Percentiles rank a stretch among this genome's conserved stretches.
Evolutionary conservation across 352 stramenopile genomes (phyloP).

Genomic region (Aphanomyces stellatus): DNA sequence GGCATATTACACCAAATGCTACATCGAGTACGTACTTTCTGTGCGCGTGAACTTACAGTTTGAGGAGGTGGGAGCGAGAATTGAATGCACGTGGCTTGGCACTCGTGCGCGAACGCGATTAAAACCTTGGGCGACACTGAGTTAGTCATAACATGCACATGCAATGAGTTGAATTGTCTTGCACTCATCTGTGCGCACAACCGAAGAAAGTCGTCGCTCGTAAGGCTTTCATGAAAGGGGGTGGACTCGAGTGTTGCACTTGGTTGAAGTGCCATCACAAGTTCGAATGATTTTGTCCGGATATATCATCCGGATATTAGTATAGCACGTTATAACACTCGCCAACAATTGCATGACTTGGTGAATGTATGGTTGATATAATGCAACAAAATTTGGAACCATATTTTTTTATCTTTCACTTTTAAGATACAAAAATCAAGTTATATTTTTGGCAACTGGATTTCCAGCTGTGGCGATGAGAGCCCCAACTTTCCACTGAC

Average conservation of each 20-base stretch:
- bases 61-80: conserved; percentile 52
- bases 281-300: too few relatives aligned
- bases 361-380: conserved; percentile 3
- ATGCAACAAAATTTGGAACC: neutral
- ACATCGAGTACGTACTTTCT: conserved; percentile 47
- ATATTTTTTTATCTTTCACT: neutral
- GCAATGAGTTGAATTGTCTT: too few relatives aligned
- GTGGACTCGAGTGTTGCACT: too few relatives aligned
- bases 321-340: too few relatives aligned
- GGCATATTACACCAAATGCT: conserved; percentile 69
- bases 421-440: neutral
- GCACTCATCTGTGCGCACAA: too few relatives aligned
- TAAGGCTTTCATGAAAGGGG: too few relatives aligned
- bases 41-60: neutral
- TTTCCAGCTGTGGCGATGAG: neutral
- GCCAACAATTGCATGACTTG: too few relatives aligned
- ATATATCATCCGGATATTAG: too few relatives aligned
- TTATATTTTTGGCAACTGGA: too few relatives aligned
- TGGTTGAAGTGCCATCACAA: too few relatives aligned
- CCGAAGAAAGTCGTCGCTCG: too few relatives aligned
- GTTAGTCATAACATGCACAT: too few relatives aligned
- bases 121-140: conserved; percentile 15
- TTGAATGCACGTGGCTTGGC: conserved; percentile 56
- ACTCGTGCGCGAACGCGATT: conserved; percentile 62
- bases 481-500: neutral